Percentiles rank a stretch among this genome's conserved stretches.
Conservation (phyloP, 2,329 filamentous ascomycete genomes). For the Talaromyces sp. region DNA sequence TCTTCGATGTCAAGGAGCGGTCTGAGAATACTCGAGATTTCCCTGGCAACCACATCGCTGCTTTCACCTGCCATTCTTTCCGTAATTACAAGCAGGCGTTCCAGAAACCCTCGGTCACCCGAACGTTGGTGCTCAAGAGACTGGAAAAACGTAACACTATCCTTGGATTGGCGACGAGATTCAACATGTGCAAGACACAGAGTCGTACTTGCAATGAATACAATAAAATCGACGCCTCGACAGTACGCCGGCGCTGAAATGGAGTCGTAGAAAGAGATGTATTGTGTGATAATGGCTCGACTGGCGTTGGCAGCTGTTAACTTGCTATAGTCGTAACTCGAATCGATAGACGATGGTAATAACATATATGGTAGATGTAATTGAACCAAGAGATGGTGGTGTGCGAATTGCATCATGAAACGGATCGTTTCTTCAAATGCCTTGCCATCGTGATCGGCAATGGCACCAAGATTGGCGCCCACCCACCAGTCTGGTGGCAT, state of each 20-base stretch:
- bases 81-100: conserved; percentile 38
- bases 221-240: conserved; percentile 27
- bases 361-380: conserved; percentile 12
- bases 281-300: conserved; percentile 51
- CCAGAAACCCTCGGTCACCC: conserved; percentile 41
- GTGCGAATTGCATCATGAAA: conserved; percentile 10
- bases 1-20: conserved; percentile 22
- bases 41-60: conserved; percentile 30
- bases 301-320: conserved; percentile 50
- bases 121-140: conserved; percentile 38
- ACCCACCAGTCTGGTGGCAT: conserved; percentile 12
- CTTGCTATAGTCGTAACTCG: conserved; percentile 49
- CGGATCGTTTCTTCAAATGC: neutral
- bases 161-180: conserved; percentile 17
- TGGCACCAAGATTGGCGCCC: neutral
- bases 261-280: conserved; percentile 45
- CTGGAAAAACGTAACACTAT: conserved; percentile 7
- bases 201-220: conserved; percentile 26
- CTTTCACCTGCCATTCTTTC: conserved; percentile 24
- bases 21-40: conserved; percentile 22
- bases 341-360: conserved; percentile 23
- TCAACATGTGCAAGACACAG: conserved; percentile 27
- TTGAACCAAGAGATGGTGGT: conserved; percentile 11
- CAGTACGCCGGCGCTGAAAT: conserved; percentile 23
- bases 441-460: neutral